A percentile compares a stretch with the other conserved stretches of the same genome.
These are phyloP conservation scores for Nadsonia fulvescens DNA, from an alignment of 805 yeast species.

Conservation along the genomic window DNA sequence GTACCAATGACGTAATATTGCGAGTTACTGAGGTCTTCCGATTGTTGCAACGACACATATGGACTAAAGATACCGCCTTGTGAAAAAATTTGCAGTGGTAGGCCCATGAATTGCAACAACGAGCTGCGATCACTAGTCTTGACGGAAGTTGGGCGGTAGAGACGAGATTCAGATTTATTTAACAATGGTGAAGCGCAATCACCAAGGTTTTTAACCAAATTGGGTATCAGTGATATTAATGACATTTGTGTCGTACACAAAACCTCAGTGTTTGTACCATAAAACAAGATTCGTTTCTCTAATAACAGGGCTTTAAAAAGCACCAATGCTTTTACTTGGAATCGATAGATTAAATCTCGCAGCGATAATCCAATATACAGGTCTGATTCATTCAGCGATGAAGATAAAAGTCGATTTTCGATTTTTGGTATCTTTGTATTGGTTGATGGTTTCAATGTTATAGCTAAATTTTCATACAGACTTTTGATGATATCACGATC, in stretches of 20 bases:
- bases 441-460: too few relatives aligned
- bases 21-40: constrained; percentile 45
- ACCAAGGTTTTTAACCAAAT: constrained; percentile 49
- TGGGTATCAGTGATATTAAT: constrained; percentile 67
- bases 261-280: constrained; percentile 60
- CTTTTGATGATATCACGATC: constrained; percentile 53
- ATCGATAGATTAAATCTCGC: constrained; percentile 40
- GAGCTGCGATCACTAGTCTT: constrained; percentile 66
- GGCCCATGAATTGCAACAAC: constrained; percentile 60
- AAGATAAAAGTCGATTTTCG: constrained; percentile 11
- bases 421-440: too few relatives aligned
- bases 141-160: constrained; percentile 46
- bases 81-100: constrained; percentile 75
- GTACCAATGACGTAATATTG: constrained; percentile 66
- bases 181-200: constrained; percentile 68
- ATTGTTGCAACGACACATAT: constrained; percentile 83
- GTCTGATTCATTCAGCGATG: constrained; percentile 32
- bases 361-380: constrained; percentile 59
- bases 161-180: constrained; percentile 31
- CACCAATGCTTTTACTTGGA: constrained; percentile 40
- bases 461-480: constrained; percentile 41
- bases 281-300: constrained; percentile 59
- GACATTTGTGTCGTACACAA: constrained; percentile 74
- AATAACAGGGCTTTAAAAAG: constrained; percentile 62
- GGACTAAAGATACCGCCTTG: constrained; percentile 82